Conservation (phyloP, 306 rosid species). For the Trifolium dubium region DNA sequence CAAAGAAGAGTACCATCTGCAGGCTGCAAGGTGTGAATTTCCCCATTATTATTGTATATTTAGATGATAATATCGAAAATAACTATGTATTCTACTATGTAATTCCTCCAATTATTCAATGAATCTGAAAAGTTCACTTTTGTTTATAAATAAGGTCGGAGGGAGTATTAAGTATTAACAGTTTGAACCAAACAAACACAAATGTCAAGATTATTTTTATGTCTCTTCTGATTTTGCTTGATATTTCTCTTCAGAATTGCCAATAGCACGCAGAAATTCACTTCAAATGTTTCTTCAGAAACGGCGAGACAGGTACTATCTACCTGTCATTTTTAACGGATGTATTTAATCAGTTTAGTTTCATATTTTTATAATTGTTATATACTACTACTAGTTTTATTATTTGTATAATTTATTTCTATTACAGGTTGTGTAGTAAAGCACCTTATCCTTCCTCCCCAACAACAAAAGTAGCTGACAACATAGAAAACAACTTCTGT, state of each 20-base stretch:
- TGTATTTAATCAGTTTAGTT: conserved; percentile 1
- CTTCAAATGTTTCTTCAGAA: conserved; percentile 74
- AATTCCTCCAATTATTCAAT: no score
- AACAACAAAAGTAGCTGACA: conserved; percentile 47
- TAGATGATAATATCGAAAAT: conserved; percentile 1
- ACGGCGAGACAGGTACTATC: conserved; percentile 64
- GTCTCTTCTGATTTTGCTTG: background rate
- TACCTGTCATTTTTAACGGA: conserved; percentile 7
- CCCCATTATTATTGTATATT: conserved; percentile 15
- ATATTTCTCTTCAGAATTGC: conserved; percentile 55
- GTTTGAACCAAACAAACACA: background rate
- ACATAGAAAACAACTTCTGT: conserved; percentile 41
- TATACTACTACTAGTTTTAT: background rate
- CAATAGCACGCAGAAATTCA: conserved; percentile 68
- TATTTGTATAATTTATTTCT: conserved; percentile 27
- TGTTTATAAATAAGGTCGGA: no score
- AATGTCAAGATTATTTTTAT: background rate
- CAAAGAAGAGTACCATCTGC: conserved; percentile 56
- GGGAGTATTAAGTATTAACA: background rate
- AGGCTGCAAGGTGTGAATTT: conserved; percentile 60
- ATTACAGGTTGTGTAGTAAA: conserved; percentile 60
- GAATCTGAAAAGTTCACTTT: no score
- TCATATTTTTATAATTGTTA: conserved; percentile 15
- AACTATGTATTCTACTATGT: background rate
- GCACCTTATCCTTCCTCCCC: conserved; percentile 62